Evolutionary conservation across 768 basidiomycete species (phyloP).

Genomic region (Kwoniella heveanensis): DNA sequence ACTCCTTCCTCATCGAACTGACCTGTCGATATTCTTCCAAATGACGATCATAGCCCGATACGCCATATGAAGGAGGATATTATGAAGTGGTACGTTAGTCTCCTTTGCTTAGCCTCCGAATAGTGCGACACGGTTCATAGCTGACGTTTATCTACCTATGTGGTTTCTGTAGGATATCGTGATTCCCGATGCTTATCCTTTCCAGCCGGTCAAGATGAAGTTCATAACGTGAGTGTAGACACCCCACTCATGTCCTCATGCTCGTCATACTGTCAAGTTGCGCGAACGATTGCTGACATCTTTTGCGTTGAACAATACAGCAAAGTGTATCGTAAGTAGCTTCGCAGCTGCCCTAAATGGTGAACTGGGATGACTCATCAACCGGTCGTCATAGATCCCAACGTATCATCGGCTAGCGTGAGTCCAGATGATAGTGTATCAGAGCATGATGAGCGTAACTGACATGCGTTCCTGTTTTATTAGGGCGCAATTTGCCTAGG

Average conservation of each 20-base stretch:
- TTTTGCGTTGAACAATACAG: no score
- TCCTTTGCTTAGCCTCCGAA: conserved; percentile 6
- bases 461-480: no score
- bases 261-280: no score
- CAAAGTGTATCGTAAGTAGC: conserved; percentile 70
- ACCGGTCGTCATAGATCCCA: conserved; percentile 67
- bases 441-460: no score
- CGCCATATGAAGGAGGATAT: conserved; percentile 87
- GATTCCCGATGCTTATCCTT: conserved; percentile 73
- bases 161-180: conserved; percentile 71
- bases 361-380: background rate
- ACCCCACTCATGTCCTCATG: no score
- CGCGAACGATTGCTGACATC: background rate
- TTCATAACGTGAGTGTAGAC: conserved; percentile 74
- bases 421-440: conserved; percentile 35
- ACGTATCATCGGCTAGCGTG: conserved; percentile 81
- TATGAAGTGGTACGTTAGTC: conserved; percentile 77
- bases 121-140: no score
- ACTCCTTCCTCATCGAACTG: no score
- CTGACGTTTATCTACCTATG: background rate
- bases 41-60: conserved; percentile 63
- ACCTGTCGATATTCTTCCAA: no score
- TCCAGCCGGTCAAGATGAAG: conserved; percentile 94
- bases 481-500: conserved; percentile 89
- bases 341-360: background rate